Evolutionary conservation across 2,329 filamentous ascomycete genomes (phyloP).

Genomic region (Cadophora sp.): DNA sequence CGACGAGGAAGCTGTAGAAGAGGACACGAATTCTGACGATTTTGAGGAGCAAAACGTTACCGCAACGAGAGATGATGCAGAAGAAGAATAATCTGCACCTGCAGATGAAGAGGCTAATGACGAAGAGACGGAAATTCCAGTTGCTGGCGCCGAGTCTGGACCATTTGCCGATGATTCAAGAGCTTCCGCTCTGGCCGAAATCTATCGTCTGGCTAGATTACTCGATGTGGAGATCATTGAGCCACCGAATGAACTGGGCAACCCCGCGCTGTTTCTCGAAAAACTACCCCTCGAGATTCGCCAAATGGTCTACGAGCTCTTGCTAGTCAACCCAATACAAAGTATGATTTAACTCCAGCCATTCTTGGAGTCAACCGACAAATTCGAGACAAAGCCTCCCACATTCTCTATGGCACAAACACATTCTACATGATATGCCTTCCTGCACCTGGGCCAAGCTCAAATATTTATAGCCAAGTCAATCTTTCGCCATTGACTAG

Average conservation of each 20-base stretch:
- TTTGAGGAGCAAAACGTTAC: background rate
- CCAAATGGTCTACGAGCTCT: conserved; percentile 55
- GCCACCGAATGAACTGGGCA: background rate
- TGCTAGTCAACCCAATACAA: conserved; percentile 24
- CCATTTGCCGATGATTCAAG: background rate
- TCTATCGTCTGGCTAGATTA: background rate
- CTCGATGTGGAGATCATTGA: background rate
- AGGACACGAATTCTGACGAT: background rate
- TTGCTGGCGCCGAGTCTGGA: background rate
- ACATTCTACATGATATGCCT: conserved; percentile 45
- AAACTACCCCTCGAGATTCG: conserved; percentile 56
- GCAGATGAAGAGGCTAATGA: background rate
- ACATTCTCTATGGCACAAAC: conserved; percentile 53
- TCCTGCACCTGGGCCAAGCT: background rate
- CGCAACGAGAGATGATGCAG: background rate
- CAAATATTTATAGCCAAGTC: background rate
- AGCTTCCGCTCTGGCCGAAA: background rate
- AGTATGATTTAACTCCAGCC: conserved; percentile 28
- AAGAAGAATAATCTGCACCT: background rate
- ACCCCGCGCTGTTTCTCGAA: background rate
- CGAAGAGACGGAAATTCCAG: too few relatives aligned
- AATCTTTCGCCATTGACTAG: background rate
- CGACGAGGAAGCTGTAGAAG: background rate
- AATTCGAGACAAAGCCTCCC: conserved; percentile 28
- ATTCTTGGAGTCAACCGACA: conserved; percentile 21